These are phyloP conservation scores for Noccaea bulbosa DNA, from an alignment of 345 rosid genomes.

Conservation along the genomic window DNA sequence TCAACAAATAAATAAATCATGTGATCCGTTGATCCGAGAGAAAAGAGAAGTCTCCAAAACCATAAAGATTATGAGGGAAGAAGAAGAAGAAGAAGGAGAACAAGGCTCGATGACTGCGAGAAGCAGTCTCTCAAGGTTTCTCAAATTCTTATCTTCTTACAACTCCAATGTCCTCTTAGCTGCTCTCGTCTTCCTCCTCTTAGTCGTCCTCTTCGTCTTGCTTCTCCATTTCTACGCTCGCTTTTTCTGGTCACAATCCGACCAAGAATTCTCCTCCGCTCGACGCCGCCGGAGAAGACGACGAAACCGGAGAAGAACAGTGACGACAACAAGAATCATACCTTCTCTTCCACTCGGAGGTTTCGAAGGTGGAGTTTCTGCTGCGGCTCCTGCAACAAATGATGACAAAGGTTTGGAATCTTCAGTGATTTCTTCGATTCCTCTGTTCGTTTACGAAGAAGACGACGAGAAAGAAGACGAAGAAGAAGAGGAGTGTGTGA, in stretches of 20 bases:
- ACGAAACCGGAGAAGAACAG: constrained; percentile 34
- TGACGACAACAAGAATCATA: constrained; percentile 49
- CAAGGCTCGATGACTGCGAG: not conserved
- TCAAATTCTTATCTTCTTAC: constrained; percentile 61
- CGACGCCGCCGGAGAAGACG: constrained; percentile 37
- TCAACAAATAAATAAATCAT: constrained; percentile 23
- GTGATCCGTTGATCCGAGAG: not conserved
- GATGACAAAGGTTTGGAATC: constrained; percentile 61
- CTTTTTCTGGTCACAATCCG: constrained; percentile 60
- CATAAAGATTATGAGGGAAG: not conserved
- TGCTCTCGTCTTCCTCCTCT: constrained; percentile 67
- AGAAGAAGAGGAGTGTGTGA: constrained; percentile 61
- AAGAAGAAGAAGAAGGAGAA: constrained; percentile 23
- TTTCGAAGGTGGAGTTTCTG: not conserved
- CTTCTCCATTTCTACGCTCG: constrained; percentile 86
- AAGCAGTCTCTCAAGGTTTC: constrained; percentile 41
- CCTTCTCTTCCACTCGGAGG: constrained; percentile 42
- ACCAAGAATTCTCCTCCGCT: constrained; percentile 44
- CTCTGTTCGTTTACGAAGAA: constrained; percentile 57
- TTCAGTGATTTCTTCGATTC: constrained; percentile 65
- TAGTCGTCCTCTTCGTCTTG: constrained; percentile 74
- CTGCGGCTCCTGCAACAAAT: not conserved
- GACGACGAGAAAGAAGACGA: constrained; percentile 10
- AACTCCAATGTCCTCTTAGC: constrained; percentile 73
- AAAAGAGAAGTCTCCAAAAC: constrained; percentile 8